Percentiles rank a stretch among this genome's conserved stretches.
Evolutionary conservation across 75 land plant species (phyloP).

Genomic region (Isoetes taiwanensis): DNA sequence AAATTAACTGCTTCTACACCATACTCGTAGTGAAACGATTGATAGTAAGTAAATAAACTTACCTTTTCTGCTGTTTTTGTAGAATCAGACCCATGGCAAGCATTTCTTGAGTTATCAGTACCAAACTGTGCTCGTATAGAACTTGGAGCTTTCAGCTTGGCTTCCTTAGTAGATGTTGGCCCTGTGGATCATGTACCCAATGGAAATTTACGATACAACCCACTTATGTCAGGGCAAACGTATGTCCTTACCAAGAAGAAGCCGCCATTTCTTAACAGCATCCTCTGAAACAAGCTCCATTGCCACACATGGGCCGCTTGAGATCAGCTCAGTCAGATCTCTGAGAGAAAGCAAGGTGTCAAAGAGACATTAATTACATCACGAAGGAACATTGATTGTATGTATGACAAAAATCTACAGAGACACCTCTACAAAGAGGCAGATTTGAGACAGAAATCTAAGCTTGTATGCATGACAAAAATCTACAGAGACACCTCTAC

Average conservation of each 20-base stretch:
- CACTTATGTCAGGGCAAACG: not conserved
- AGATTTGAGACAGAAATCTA: too few relatives aligned
- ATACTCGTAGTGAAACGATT: too few relatives aligned
- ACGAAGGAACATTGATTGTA: too few relatives aligned
- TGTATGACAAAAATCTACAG: too few relatives aligned
- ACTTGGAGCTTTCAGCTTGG: constrained; percentile 23
- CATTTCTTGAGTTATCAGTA: constrained; percentile 23
- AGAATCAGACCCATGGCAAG: constrained; percentile 37
- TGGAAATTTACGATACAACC: too few relatives aligned
- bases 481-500: too few relatives aligned
- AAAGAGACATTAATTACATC: too few relatives aligned
- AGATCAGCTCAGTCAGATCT: constrained; percentile 16
- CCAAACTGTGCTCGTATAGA: constrained; percentile 34
- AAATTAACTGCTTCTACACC: too few relatives aligned
- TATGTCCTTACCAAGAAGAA: constrained; percentile 24
- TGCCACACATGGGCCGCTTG: constrained; percentile 33
- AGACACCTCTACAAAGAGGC: too few relatives aligned
- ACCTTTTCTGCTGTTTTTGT: constrained; percentile 20
- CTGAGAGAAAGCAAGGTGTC: constrained; percentile 14
- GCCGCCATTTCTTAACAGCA: constrained; percentile 27
- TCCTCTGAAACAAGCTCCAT: constrained; percentile 30
- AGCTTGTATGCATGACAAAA: too few relatives aligned
- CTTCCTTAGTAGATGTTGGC: constrained; percentile 28
- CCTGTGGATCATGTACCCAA: constrained; percentile 12
- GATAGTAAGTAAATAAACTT: too few relatives aligned